Base-by-base conservation (phyloP, 768 basidiomycete species). In the Candolleomyces eurysporus region DNA sequence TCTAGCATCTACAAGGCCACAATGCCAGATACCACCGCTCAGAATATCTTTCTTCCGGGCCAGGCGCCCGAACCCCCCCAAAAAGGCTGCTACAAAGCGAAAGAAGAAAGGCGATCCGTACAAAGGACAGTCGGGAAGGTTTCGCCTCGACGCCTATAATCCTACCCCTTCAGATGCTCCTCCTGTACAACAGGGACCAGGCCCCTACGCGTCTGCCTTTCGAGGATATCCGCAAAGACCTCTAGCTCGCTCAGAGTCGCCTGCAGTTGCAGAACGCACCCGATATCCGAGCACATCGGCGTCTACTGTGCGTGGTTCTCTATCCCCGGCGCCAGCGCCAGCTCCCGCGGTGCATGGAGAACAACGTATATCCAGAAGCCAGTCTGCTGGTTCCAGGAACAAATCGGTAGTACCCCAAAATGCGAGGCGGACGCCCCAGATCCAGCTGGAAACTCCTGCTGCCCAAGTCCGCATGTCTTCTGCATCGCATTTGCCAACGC, bases 111-210 rank as follows among this genome's bases (percentile, higher is more conserved):
- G 49, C 48, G 60, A 55, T n/a, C 26, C 46, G 36, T 61, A 32
- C 32, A 39, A 56, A 42, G 46, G 22, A 14, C 60, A 61, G 17
- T 56, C 63, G 46, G 72, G 74, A 48, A 77, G 78, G 36, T 87
- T 87, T 71, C 82, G 83, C 52, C 66, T 87, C n/a, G 61, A 71
- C 51, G 64, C 73, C 11, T 77, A 76, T 60, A 71, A 76, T 61
- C 71, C 76, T 30, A 69, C 77, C 8, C 67, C 75, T 6, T 64
- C 63, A 31, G 64, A 66, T n/a, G 68, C 69, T 40, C 73, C 74
- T 40, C 73, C 79, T 26, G 64, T 75, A 17, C 70, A 72, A 63
- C 66, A 66, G n/a, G 79, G 77, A 8, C 57, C 69, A 36, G 71
- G 77, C 6, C 77, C 75, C 40, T 81, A 80, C 62, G 71, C 76